Percentiles rank a stretch among this genome's conserved stretches.
Evolutionary conservation across 1,284 basidiomycete genomes (phyloP).

Genomic region (Veloboletus limbatus): DNA sequence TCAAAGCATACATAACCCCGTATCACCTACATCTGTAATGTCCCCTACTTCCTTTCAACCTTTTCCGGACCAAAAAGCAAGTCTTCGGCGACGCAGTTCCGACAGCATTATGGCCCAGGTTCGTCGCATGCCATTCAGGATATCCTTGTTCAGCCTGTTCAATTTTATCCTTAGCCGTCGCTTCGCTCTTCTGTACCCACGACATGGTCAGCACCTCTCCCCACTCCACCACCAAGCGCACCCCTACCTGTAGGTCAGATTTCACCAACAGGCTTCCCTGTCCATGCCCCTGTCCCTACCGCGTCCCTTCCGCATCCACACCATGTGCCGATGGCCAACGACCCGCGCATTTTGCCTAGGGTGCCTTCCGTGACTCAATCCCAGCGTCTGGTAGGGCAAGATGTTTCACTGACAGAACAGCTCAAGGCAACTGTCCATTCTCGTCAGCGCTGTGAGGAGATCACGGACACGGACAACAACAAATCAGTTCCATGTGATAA

Average conservation of each 20-base stretch:
- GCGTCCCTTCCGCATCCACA: constrained; percentile 9
- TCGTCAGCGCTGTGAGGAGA: neutral
- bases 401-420: constrained; percentile 5
- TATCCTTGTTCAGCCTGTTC: neutral
- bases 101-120: constrained; percentile 20
- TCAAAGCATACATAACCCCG: constrained; percentile 9
- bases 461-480: constrained; percentile 1
- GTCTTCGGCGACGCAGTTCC: constrained; percentile 17
- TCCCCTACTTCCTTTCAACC: constrained; percentile 4
- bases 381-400: constrained; percentile 4
- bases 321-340: constrained; percentile 3
- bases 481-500: neutral
- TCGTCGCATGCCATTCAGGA: constrained; percentile 5
- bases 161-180: constrained; percentile 12
- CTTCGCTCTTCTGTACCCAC: constrained; percentile 13
- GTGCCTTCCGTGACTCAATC: constrained; percentile 3
- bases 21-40: constrained; percentile 9
- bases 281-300: constrained; percentile 7
- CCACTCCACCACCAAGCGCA: constrained; percentile 25
- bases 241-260: constrained; percentile 4
- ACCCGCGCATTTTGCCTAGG: constrained; percentile 7
- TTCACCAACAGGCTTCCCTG: constrained; percentile 12
- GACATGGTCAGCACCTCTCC: constrained; percentile 19
- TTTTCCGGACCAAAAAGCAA: constrained; percentile 4
- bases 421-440: neutral